These are phyloP conservation scores for Trichoderma breve DNA, from an alignment of 2,329 filamentous ascomycete genomes.

Conservation along the genomic window DNA sequence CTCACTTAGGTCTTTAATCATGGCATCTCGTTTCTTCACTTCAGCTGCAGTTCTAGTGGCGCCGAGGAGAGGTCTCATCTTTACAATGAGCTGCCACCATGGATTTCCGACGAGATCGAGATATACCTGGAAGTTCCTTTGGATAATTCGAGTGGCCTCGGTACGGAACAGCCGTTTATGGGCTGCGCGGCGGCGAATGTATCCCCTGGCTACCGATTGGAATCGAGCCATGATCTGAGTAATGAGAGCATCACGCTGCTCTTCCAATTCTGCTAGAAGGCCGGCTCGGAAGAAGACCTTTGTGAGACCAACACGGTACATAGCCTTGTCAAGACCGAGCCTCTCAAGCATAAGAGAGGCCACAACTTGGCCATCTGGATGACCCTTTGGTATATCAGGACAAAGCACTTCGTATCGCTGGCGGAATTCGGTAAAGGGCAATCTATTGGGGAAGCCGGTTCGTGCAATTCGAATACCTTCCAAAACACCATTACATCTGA, in stretches of 20 bases:
- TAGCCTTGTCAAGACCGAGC: constrained; percentile 76
- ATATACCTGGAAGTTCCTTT: constrained; percentile 90
- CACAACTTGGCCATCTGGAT: constrained; percentile 84
- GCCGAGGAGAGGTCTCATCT: constrained; percentile 92
- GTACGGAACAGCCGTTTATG: constrained; percentile 93
- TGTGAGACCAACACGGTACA: constrained; percentile 90
- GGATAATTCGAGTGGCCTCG: constrained; percentile 91
- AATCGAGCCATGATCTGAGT: constrained; percentile 91
- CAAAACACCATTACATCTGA: constrained; percentile 98
- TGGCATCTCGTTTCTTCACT: constrained; percentile 91
- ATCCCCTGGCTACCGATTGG: constrained; percentile 88
- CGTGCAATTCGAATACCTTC: constrained; percentile 96
- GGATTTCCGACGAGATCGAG: constrained; percentile 85
- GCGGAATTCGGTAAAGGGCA: constrained; percentile 90
- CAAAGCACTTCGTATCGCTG: constrained; percentile 96
- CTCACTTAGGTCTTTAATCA: constrained; percentile 81
- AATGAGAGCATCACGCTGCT: constrained; percentile 88
- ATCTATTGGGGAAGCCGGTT: constrained; percentile 92
- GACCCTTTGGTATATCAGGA: constrained; percentile 80
- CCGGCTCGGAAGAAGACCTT: constrained; percentile 98
- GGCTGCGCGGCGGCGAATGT: constrained; percentile 80
- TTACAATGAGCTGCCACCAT: constrained; percentile 94
- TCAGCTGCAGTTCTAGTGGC: constrained; percentile 89
- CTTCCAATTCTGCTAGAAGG: constrained; percentile 93
- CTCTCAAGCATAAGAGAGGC: constrained; percentile 86